Base-by-base conservation (phyloP, 106 monocot species). In the Agapanthus africanus region DNA sequence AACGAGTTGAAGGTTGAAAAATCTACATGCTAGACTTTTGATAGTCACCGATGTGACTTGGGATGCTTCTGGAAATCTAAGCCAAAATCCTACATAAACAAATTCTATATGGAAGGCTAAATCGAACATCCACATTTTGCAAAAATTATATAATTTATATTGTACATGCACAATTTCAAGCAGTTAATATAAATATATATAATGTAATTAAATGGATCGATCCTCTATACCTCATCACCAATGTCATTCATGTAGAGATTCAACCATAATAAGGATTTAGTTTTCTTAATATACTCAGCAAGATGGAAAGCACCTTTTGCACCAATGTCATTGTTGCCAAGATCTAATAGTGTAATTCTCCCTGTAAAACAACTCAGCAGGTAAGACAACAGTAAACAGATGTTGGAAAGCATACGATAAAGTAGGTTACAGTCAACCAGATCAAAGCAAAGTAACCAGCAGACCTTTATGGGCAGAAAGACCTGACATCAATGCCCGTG, bases 221-320 rank as follows among this genome's bases (percentile, higher is more conserved):
- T 26, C 5, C 40, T 14, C 37, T 50, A 39, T 85, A 99, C 99
- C 92, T 93, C 90, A 78, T 99, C 93, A 41, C 93, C 79, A 50
- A 99, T 81, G 71, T 99, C 99, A 78, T 99, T 99, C 90, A 93
- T 99, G 78, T 93, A 99, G 49, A 99, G 84, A 70, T 93, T 99
- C 69, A 99, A 62, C 99, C 99, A 99, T 22, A 87, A 37, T 70
- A 93, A 82, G 60, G 80, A 87, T 77, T 85, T 99, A 60, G 78
- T 85, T 77, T 76, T 90, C 65, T 81, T 85, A 54, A 99, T 78
- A 69, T 78, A 99, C 35, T 93, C 86, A 60, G 99, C 93, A 78
- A 99, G 83, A 81, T 93, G 87, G 62, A 82, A 90, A 46, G 85
- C 90, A 70, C 99, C 99, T 70, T 93, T 83, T 34, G 93, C 74